These are phyloP conservation scores for Hortaea sp. DNA, from an alignment of 2,329 filamentous ascomycete genomes.

Conservation along the genomic window DNA sequence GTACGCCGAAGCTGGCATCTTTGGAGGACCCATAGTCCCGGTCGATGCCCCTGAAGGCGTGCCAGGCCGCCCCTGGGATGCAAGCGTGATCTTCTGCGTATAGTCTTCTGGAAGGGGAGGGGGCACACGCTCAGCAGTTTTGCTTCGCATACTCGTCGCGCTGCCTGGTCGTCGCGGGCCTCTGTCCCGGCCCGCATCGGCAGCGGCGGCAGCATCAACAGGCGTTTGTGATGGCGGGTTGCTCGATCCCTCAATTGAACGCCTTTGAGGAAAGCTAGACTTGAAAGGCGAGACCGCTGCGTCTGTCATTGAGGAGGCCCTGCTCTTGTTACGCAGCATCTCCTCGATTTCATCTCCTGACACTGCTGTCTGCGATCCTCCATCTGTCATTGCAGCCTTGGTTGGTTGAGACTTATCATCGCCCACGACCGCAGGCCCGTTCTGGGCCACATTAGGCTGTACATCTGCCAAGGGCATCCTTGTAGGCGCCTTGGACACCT, in stretches of 20 bases:
- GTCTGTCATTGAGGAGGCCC: conserved; percentile 4
- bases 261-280: conserved; percentile 3
- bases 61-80: conserved; percentile 46
- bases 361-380: conserved; percentile 70
- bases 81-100: conserved; percentile 73
- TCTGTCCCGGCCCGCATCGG: conserved; percentile 11
- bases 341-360: conserved; percentile 75
- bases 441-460: not conserved
- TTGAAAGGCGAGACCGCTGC: conserved; percentile 11
- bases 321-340: conserved; percentile 50
- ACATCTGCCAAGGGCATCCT: not conserved
- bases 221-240: not conserved
- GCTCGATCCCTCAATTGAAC: conserved; percentile 7
- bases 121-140: conserved; percentile 35
- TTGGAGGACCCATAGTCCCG: conserved; percentile 70
- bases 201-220: conserved; percentile 7
- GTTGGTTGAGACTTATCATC: not conserved
- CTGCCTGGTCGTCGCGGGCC: conserved; percentile 54
- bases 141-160: conserved; percentile 54
- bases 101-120: conserved; percentile 78
- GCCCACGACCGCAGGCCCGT: not conserved
- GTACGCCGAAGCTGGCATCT: conserved; percentile 67
- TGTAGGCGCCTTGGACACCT: not conserved
- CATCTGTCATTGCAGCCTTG: conserved; percentile 41
- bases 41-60: conserved; percentile 22